These are phyloP conservation scores for Arxiozyma bovina DNA, from an alignment of 1,139 yeast species.

Conservation along the genomic window DNA sequence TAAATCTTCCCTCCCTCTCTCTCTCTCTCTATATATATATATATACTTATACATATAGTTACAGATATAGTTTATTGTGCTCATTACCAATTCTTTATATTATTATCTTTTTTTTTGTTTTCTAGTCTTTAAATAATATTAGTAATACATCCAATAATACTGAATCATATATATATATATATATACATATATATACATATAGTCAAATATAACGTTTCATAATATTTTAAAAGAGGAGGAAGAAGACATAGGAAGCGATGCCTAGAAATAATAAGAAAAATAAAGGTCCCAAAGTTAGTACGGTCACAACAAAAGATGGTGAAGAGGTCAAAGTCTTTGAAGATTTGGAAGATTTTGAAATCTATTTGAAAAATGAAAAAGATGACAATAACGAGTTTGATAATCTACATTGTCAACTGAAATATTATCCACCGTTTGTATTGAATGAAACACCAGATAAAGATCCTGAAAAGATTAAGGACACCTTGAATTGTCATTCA, in stretches of 20 bases:
- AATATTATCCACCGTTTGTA: conserved; percentile 66
- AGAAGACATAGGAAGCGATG: conserved; percentile 10
- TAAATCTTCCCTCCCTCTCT: no score
- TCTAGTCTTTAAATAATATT: no score
- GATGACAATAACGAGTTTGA: conserved; percentile 63
- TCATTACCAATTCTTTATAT: no score
- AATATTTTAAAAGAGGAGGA: no score
- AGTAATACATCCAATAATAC: no score
- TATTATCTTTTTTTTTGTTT: no score
- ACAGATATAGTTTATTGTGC: no score
- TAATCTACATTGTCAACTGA: conserved; percentile 55
- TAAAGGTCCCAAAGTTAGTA: conserved; percentile 25
- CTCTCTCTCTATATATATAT: no score
- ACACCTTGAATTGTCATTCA: conserved; percentile 61
- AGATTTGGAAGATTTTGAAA: conserved; percentile 53
- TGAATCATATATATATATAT: not conserved
- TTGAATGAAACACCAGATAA: conserved; percentile 52
- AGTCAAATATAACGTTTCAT: no score
- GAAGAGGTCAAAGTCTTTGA: conserved; percentile 41
- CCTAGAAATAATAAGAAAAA: conserved; percentile 27
- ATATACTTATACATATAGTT: not conserved
- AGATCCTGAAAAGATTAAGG: conserved; percentile 63
- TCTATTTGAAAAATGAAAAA: conserved; percentile 60
- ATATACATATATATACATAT: not conserved
- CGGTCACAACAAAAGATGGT: conserved; percentile 24